Evolutionary conservation across 2,329 filamentous ascomycete genomes (phyloP).

Genomic region (Rhytidhysteron rufulum): DNA sequence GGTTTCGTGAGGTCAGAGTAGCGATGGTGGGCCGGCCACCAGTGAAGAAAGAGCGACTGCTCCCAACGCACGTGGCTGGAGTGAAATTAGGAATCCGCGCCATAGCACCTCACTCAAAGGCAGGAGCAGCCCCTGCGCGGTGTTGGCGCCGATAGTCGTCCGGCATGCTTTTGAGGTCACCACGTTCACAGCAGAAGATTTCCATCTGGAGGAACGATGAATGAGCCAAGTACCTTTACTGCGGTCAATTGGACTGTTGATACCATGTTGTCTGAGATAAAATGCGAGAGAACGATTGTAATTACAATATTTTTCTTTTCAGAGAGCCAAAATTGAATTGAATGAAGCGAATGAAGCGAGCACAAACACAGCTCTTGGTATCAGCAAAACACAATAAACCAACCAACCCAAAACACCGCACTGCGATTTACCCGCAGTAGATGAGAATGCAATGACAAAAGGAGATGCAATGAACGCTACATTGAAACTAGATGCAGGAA

Average conservation of each 20-base stretch:
- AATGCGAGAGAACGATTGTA: not conserved
- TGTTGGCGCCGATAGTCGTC: no score
- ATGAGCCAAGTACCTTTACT: not conserved
- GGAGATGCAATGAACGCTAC: conserved; percentile 2
- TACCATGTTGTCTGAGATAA: not conserved
- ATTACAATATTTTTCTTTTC: conserved; percentile 1
- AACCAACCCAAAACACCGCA: not conserved
- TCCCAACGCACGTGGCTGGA: not conserved
- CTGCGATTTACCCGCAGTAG: not conserved
- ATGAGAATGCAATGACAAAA: not conserved
- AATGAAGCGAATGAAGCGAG: not conserved
- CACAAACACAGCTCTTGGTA: not conserved
- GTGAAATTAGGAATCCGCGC: not conserved
- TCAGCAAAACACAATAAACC: not conserved
- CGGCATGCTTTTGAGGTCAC: not conserved
- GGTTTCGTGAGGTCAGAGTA: no score
- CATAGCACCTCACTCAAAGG: no score
- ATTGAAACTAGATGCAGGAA: conserved; percentile 2
- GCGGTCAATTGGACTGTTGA: not conserved
- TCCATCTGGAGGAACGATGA: not conserved
- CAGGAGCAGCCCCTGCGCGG: no score
- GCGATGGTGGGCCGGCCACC: no score
- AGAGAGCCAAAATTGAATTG: no score
- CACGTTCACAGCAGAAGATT: not conserved
- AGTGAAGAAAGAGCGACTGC: no score